Evolutionary conservation across 371 early-diverging fungal species (phyloP), one percentile per base, ranked within the genome.

Genomic region (Dipsacomyces acuminosporus): DNA sequence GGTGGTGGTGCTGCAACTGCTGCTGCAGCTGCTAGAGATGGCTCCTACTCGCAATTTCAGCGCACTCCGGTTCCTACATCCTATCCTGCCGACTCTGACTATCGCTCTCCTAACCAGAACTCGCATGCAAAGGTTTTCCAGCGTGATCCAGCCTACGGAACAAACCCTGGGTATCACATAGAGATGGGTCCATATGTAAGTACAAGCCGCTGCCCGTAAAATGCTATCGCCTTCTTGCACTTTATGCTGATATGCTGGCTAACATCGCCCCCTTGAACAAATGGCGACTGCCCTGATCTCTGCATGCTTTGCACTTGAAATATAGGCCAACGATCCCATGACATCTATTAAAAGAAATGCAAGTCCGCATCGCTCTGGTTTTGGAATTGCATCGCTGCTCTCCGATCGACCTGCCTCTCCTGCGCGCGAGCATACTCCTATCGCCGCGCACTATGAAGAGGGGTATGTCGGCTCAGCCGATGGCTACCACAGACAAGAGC

Each of bases 301-400:
- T n/a, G n/a, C n/a, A n/a, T n/a, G n/a, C n/a, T n/a, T 42, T 14
- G 11, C 25, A 7, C 21, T 18, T n/a, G 46, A 26, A 35, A 4
- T 8, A 22, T 53, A 52, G 51, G 42, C 63, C 15, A 25, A 40
- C 23, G 46, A 47, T n/a, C 59, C 34, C 24, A 15, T n/a, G 6
- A 51, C 48, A 2, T 54, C 53, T n/a, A 45, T 26, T 13, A 61
- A 54, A 17, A 42, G 49, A 11, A 34, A 17, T 17, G 50, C 34
- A 5, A 36, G 21, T 19, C n/a, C 51, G 14, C 53, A 47, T 14
- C 54, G 54, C 23, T 6, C 54, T 4, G 69, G 69, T 2, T 63
- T 67, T 25, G 69, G 69, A 13, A 67, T 67, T 13, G 63, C 63
- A 8, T 57, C 69, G 11, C 55, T 67, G 22, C 44, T 67, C 13